These are phyloP conservation scores for Ammopiptanthus mongolicus DNA, from an alignment of 306 rosid genomes.

Conservation along the genomic window DNA sequence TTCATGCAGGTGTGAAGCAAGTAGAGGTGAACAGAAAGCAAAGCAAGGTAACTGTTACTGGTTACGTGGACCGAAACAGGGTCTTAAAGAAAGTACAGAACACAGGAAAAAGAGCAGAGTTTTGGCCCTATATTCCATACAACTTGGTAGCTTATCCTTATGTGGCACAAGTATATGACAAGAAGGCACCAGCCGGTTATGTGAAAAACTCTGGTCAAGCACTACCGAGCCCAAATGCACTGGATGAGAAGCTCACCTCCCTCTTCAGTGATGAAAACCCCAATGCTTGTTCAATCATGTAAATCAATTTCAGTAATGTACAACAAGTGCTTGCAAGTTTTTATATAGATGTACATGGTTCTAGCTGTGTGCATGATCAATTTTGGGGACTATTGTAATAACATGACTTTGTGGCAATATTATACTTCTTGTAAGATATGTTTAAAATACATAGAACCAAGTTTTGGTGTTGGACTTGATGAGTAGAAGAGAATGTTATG, in stretches of 20 bases:
- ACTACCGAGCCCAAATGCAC: constrained; percentile 36
- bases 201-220: constrained; percentile 65
- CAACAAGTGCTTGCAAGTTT: background rate
- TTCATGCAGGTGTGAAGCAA: constrained; percentile 32
- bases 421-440: background rate
- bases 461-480: background rate
- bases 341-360: background rate
- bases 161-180: constrained; percentile 75
- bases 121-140: constrained; percentile 81
- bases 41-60: constrained; percentile 60
- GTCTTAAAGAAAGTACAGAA: constrained; percentile 57
- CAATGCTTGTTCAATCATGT: constrained; percentile 75
- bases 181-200: constrained; percentile 79
- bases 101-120: constrained; percentile 83
- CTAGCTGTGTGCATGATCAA: background rate
- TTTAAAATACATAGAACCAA: background rate
- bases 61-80: constrained; percentile 64
- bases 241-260: constrained; percentile 48
- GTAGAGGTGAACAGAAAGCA: constrained; percentile 73
- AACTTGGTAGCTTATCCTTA: constrained; percentile 79
- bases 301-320: background rate
- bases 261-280: constrained; percentile 89
- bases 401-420: background rate
- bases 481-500: background rate
- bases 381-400: background rate